Conservation (phyloP, 208 protist genomes). For the Hexamita inflata region DNA sequence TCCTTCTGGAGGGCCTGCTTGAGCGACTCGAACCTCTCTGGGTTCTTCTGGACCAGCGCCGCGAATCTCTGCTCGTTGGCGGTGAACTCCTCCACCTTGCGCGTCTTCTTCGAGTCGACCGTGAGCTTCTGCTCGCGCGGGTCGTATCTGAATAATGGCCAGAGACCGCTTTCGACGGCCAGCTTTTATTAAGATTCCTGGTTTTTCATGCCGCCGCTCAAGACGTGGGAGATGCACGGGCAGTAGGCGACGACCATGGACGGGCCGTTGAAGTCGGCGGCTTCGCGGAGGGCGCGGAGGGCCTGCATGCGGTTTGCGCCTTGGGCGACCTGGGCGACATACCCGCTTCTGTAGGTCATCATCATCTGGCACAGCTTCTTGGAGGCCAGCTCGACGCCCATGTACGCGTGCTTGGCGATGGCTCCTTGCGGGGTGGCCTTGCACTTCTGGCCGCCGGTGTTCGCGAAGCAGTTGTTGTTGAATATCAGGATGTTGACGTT, state of each 20-base stretch:
- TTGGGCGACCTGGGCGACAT: conserved; percentile 44
- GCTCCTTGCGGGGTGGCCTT: conserved; percentile 48
- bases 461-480: conserved; percentile 57
- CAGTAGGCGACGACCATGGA: conserved; percentile 47
- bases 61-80: neutral
- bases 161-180: conserved; percentile 51
- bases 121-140: conserved; percentile 7
- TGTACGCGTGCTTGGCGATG: conserved; percentile 43
- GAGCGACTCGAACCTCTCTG: too few relatives aligned
- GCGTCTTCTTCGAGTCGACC: conserved; percentile 40
- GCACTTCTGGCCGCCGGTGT: conserved; percentile 54
- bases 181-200: conserved; percentile 36
- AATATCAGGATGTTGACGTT: conserved; percentile 55
- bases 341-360: conserved; percentile 38
- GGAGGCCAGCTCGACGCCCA: conserved; percentile 46
- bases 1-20: too few relatives aligned
- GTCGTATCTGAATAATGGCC: conserved; percentile 14
- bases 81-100: neutral
- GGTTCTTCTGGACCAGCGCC: too few relatives aligned
- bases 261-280: conserved; percentile 42
- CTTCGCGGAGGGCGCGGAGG: conserved; percentile 40
- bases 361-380: conserved; percentile 50
- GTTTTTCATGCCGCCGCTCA: conserved; percentile 37
- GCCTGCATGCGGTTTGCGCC: conserved; percentile 32
- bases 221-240: conserved; percentile 48